Percentiles rank a stretch among this genome's conserved stretches.
Evolutionary conservation across 1,284 basidiomycete genomes (phyloP).

Genomic region (Ustilago curta): DNA sequence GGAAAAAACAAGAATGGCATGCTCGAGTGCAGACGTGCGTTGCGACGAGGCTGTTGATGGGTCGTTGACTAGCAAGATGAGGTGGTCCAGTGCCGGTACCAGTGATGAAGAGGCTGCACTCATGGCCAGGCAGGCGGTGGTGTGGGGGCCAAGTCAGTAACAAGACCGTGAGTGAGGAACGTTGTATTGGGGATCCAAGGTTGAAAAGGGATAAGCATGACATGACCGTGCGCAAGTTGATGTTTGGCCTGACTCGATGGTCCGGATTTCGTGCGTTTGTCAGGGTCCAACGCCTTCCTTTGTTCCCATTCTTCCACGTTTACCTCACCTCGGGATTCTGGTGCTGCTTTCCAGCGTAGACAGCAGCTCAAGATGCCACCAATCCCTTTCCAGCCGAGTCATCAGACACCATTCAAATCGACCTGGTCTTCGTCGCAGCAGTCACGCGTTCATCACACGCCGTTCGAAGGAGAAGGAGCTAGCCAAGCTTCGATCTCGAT

Average conservation of each 20-base stretch:
- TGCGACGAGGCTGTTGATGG: conserved; percentile 24
- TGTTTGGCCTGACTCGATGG: conserved; percentile 3
- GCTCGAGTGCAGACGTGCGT: conserved; percentile 26
- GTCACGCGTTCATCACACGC: conserved; percentile 23
- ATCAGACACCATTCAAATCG: conserved; percentile 52
- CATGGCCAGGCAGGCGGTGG: neutral
- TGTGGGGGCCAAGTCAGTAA: neutral
- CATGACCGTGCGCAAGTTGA: conserved; percentile 13
- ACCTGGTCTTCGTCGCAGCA: conserved; percentile 46
- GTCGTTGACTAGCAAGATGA: conserved; percentile 49
- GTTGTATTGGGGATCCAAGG: neutral
- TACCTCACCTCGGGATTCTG: neutral
- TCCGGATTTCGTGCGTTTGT: neutral
- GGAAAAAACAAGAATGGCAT: conserved; percentile 39
- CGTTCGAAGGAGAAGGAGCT: neutral
- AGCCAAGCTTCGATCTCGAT: conserved; percentile 11
- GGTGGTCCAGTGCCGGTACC: conserved; percentile 54
- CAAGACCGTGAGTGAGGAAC: too few relatives aligned
- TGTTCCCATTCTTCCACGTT: conserved; percentile 4
- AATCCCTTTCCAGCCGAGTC: conserved; percentile 39
- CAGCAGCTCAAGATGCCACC: conserved; percentile 37
- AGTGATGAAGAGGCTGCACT: conserved; percentile 6
- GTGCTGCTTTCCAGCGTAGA: neutral
- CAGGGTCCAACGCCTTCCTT: conserved; percentile 12
- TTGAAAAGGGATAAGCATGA: neutral